These are phyloP conservation scores for Annulohypoxylon bovei DNA, from an alignment of 495 filamentous ascomycete species.

Conservation along the genomic window DNA sequence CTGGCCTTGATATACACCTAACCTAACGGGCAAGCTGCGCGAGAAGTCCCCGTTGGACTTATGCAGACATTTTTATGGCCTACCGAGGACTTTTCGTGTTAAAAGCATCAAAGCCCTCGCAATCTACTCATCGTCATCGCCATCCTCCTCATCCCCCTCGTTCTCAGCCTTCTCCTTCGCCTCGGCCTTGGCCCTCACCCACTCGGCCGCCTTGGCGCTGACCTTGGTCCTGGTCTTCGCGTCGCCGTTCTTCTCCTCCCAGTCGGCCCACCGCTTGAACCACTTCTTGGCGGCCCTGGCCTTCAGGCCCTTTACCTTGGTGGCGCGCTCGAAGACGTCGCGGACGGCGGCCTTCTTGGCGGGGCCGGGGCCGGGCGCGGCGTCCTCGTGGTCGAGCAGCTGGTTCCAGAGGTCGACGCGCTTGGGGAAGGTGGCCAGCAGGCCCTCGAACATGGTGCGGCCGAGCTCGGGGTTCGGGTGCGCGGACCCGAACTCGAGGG, in stretches of 20 bases:
- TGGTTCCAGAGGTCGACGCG: slow-evolving; percentile 93
- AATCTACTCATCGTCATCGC: slow-evolving; percentile 27
- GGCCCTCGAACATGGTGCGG: slow-evolving; percentile 90
- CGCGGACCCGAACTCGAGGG: slow-evolving; percentile 85
- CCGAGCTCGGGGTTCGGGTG: slow-evolving; percentile 90
- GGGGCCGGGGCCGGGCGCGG: slow-evolving; percentile 52
- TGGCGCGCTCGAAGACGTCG: slow-evolving; percentile 82
- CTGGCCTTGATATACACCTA: not conserved
- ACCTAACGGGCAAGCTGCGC: not conserved
- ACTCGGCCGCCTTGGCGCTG: slow-evolving; percentile 78
- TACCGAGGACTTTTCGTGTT: not conserved
- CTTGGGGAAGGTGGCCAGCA: slow-evolving; percentile 85
- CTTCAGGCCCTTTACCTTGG: slow-evolving; percentile 73
- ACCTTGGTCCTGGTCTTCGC: slow-evolving; percentile 76
- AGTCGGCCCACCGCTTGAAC: slow-evolving; percentile 85
- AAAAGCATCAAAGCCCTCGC: too few relatives aligned
- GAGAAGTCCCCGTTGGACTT: too few relatives aligned
- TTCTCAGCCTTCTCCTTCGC: slow-evolving; percentile 44
- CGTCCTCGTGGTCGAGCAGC: slow-evolving; percentile 80
- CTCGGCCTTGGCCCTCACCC: slow-evolving; percentile 52
- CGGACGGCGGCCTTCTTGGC: slow-evolving; percentile 63
- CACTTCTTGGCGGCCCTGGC: slow-evolving; percentile 78
- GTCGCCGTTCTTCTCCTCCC: slow-evolving; percentile 79
- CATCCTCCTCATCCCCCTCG: slow-evolving; percentile 42
- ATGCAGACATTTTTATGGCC: too few relatives aligned